Evolutionary conservation across 2,329 filamentous ascomycete species (phyloP).

Genomic region (Penicillium sp.): DNA sequence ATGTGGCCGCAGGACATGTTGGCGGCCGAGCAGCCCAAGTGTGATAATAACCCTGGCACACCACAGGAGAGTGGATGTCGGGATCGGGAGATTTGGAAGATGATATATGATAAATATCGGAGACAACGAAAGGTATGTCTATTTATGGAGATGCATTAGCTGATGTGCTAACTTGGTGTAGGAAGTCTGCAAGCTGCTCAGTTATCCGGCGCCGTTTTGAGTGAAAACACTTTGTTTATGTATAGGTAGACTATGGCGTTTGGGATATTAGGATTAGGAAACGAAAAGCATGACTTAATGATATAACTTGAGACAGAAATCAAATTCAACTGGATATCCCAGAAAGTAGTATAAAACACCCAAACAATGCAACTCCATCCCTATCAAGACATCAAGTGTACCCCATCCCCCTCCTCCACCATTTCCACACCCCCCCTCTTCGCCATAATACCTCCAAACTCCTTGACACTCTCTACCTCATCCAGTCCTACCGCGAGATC

Average conservation of each 20-base stretch:
- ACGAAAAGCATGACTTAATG: neutral
- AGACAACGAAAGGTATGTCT: conserved; percentile 30
- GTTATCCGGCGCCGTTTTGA: conserved; percentile 37
- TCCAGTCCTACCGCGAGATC: conserved; percentile 40
- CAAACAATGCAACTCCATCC: neutral
- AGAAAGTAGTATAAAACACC: neutral
- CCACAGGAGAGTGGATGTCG: conserved; percentile 38
- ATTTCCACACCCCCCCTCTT: conserved; percentile 57
- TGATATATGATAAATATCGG: conserved; percentile 39
- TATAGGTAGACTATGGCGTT: conserved; percentile 3
- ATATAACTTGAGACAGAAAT: neutral
- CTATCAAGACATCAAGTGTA: conserved; percentile 23
- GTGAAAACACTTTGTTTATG: conserved; percentile 2
- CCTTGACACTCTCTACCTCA: conserved; percentile 63
- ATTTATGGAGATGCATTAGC: neutral
- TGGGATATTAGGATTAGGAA: neutral
- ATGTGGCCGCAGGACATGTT: conserved; percentile 39
- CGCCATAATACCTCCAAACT: conserved; percentile 63
- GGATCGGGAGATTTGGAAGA: conserved; percentile 38
- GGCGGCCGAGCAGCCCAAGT: conserved; percentile 34
- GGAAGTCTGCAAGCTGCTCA: conserved; percentile 38
- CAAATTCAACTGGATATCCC: neutral
- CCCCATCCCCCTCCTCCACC: conserved; percentile 70
- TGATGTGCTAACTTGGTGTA: conserved; percentile 11
- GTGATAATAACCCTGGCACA: conserved; percentile 36